Base-by-base conservation (phyloP, 805 yeast genomes). In the Starmerella riodocensis region DNA sequence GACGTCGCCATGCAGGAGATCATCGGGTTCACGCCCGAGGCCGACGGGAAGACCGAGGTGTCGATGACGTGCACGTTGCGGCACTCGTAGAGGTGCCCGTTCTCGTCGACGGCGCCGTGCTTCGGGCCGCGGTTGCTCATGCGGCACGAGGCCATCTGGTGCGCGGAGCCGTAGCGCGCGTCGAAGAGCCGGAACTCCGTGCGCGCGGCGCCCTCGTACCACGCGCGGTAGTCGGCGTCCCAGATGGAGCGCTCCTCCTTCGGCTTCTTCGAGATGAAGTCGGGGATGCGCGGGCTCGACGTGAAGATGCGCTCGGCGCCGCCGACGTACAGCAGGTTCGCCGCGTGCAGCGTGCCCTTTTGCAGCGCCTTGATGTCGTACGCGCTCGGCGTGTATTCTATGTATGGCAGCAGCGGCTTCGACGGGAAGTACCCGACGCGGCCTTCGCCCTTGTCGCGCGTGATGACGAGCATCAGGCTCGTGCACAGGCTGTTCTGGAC, bases 11-110 rank as follows among this genome's bases (percentile, higher is more conserved):
- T 62, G 26, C 66, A 60, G 2, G 69, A 36, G 23, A 70, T 55
- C 76, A 70, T 70, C 7, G 76, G 74, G 48, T 70, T 70, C 29
- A 64, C 71, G 3, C 76, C 76, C 24, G 69, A 63, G 0, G 75
- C 74, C 1, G 69, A 56, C 6, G 75, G 75, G 58, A 70, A 55
- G 6, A 62, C 65, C 44, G 70, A 64, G 4, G 71, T 62, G 48
- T 70, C 76, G 4, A 71, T 69, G 14, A 70, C 66, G 43, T 60
- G 67, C 23, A 70, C 62, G 47, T 70, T 67, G 29, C 57, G 53
- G 48, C 70, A 62, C 46, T 70, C 76, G 50, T 58, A 69, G 13
- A 70, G 59, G 31, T 61, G 64, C 14, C 74, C 76, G 12, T 53
- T 56, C 6, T 46, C 48, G 41, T 67, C 69, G 30, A 63, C 62